Percentiles rank a stretch among this genome's conserved stretches.
Evolutionary conservation across 208 protist genomes (phyloP).

Genomic region (Naegleria gruberi): DNA sequence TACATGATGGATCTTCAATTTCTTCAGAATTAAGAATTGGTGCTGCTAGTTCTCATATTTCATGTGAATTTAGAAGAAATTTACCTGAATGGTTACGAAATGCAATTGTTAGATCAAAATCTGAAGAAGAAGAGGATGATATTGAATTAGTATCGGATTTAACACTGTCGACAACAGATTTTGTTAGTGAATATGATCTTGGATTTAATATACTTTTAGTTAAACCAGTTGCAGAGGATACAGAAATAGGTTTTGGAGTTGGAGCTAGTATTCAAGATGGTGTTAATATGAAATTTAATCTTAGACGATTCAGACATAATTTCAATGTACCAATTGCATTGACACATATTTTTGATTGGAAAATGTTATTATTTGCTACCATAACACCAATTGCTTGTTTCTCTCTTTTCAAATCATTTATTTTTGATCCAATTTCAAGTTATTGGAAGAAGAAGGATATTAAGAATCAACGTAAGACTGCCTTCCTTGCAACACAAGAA

Average conservation of each 20-base stretch:
- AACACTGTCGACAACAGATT: not conserved
- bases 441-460: not conserved
- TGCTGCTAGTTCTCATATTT: not conserved
- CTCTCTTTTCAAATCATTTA: not conserved
- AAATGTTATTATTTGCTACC: not conserved
- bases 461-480: not conserved
- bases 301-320: not conserved
- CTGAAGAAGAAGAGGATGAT: not conserved
- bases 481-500: not conserved
- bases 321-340: not conserved
- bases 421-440: not conserved
- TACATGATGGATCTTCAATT: not conserved
- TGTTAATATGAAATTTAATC: not conserved
- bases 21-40: not conserved
- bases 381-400: not conserved
- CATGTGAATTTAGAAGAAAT: not conserved
- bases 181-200: not conserved
- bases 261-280: not conserved
- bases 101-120: not conserved
- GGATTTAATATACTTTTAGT: not conserved
- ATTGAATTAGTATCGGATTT: not conserved
- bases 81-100: not conserved
- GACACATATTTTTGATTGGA: not conserved
- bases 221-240: not conserved
- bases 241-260: conserved; percentile 6